A percentile compares a stretch with the other conserved stretches of the same genome.
Conservation (phyloP, 495 filamentous ascomycete species). For the Friedmanniomyces endolithicus region DNA sequence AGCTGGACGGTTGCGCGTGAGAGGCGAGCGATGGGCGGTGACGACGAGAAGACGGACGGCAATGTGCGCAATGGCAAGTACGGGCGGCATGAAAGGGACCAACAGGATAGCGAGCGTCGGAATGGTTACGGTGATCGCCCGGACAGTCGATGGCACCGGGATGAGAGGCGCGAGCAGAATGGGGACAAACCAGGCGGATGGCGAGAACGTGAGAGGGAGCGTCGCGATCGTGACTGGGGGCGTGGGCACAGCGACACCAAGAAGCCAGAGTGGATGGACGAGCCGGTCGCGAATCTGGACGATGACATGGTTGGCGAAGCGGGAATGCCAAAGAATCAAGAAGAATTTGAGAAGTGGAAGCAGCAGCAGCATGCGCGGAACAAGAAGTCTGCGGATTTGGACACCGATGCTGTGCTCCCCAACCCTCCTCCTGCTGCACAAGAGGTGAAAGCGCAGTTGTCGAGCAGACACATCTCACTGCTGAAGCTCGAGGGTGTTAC, state of each 20-base stretch:
- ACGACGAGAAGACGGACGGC: conserved; percentile 46
- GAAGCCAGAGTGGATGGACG: conserved; percentile 43
- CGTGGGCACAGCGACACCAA: conserved; percentile 35
- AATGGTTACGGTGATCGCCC: conserved; percentile 22
- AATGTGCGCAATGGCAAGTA: conserved; percentile 34
- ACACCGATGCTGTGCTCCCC: not conserved
- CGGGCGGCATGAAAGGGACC: conserved; percentile 40
- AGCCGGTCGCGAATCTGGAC: conserved; percentile 9
- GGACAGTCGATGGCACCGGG: conserved; percentile 11
- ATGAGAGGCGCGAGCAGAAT: conserved; percentile 17
- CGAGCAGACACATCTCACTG: conserved; percentile 39
- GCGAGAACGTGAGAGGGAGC: conserved; percentile 41
- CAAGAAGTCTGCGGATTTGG: conserved; percentile 29
- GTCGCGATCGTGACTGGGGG: conserved; percentile 47
- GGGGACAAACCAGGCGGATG: conserved; percentile 20
- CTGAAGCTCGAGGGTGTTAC: conserved; percentile 52
- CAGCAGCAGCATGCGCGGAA: conserved; percentile 71
- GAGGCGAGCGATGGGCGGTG: conserved; percentile 40
- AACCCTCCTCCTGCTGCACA: not conserved
- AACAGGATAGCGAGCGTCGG: conserved; percentile 43
- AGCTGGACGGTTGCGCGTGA: conserved; percentile 47
- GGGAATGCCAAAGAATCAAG: conserved; percentile 50
- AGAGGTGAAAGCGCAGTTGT: not conserved
- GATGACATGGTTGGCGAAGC: conserved; percentile 2
- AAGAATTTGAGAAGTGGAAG: conserved; percentile 94